Conservation (phyloP, 306 rosid species). For the Trifolium repens region DNA sequence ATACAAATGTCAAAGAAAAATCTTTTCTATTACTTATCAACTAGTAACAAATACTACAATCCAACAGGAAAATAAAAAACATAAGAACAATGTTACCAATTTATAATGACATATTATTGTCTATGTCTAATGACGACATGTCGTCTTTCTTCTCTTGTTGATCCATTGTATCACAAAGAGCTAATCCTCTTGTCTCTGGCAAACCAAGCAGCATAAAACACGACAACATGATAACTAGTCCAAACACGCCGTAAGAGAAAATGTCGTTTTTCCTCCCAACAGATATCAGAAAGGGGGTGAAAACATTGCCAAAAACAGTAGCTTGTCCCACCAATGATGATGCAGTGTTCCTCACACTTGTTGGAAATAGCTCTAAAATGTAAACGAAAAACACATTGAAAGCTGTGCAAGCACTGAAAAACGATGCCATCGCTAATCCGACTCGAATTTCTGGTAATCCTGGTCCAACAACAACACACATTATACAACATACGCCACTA, state of each 20-base stretch:
- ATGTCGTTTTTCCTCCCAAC: neutral
- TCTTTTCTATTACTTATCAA: neutral
- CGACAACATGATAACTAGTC: neutral
- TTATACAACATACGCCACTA: neutral
- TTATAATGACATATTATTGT: too few species aligned
- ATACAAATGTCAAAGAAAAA: too few species aligned
- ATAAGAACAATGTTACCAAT: too few species aligned
- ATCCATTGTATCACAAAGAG: neutral
- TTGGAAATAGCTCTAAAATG: neutral
- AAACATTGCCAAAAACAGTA: neutral
- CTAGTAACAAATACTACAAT: neutral
- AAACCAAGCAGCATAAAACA: too few species aligned
- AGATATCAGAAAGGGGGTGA: neutral
- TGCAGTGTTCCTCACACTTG: neutral
- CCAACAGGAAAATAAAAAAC: neutral
- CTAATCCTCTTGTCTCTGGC: neutral
- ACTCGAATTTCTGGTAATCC: neutral
- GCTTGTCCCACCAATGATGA: neutral
- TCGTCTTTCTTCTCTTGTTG: neutral
- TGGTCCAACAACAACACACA: neutral
- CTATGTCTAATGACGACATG: too few species aligned
- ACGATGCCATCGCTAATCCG: neutral
- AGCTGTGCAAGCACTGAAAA: neutral
- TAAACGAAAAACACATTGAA: neutral
- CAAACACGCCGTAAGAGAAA: neutral